phyloP scores from a whole-genome alignment of 1,284 basidiomycete genomes.

The Puccinia hordei region DNA sequence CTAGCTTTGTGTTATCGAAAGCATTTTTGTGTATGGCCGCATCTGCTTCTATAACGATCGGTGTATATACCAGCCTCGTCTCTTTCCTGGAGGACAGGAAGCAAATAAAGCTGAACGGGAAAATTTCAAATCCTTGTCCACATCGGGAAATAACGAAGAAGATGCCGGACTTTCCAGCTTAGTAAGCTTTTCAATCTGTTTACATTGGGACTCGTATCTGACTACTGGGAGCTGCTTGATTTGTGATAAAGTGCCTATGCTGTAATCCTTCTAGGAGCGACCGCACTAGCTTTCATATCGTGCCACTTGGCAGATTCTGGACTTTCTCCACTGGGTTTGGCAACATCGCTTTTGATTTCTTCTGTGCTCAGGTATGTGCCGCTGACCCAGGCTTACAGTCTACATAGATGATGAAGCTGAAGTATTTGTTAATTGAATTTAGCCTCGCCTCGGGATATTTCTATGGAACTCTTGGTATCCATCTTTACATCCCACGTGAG shows the following conservation, averaged over 20 bases:
- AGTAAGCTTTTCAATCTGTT: slow-evolving; percentile 5
- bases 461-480: slow-evolving; percentile 35
- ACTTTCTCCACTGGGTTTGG: slow-evolving; percentile 27
- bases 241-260: slow-evolving; percentile 17
- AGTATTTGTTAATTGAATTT: neutral
- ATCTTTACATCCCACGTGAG: slow-evolving; percentile 27
- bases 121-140: slow-evolving; percentile 18
- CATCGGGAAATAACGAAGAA: slow-evolving; percentile 40
- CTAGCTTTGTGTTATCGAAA: slow-evolving; percentile 10
- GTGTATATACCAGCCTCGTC: neutral
- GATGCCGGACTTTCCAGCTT: slow-evolving; percentile 37
- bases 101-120: neutral
- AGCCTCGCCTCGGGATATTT: slow-evolving; percentile 47
- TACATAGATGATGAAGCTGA: too few species aligned
- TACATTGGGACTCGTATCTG: neutral
- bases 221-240: neutral
- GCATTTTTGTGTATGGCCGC: slow-evolving; percentile 21
- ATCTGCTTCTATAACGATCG: slow-evolving; percentile 26
- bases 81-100: neutral
- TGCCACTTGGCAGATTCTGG: slow-evolving; percentile 27
- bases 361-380: slow-evolving; percentile 12
- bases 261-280: slow-evolving; percentile 5
- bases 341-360: slow-evolving; percentile 16
- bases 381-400: neutral
- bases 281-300: slow-evolving; percentile 29